phyloP scores from a whole-genome alignment of 169 alveolate species.

The Sarcocystis neurona region DNA sequence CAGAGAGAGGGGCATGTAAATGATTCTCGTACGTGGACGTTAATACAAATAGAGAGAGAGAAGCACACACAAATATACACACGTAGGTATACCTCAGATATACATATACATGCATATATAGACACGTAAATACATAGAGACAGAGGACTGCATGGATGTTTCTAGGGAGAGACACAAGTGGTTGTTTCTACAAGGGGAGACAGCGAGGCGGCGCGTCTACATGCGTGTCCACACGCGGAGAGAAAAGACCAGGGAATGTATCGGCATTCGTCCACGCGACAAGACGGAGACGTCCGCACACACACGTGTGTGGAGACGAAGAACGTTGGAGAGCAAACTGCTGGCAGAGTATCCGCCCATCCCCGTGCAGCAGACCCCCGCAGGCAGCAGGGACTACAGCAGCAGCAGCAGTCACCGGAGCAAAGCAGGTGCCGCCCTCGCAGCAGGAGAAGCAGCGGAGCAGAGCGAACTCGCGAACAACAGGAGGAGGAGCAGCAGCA shows the following conservation, averaged over 20 bases:
- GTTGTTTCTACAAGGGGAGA: too few species aligned
- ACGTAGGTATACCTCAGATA: background rate
- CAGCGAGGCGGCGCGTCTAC: too few species aligned
- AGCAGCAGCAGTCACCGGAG: too few species aligned
- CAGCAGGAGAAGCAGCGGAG: background rate
- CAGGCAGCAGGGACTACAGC: too few species aligned
- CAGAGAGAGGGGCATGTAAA: background rate
- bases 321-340: too few species aligned
- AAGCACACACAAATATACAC: background rate
- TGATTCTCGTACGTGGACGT: background rate
- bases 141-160: too few species aligned
- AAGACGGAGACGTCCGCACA: too few species aligned
- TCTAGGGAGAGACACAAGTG: too few species aligned
- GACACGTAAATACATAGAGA: background rate
- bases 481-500: background rate
- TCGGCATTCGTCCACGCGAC: background rate
- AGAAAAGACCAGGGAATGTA: background rate
- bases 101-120: conserved; percentile 11
- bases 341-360: too few species aligned
- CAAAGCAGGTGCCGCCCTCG: background rate
- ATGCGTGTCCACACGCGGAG: background rate
- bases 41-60: background rate
- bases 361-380: too few species aligned
- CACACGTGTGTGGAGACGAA: too few species aligned
- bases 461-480: background rate